Percentiles rank a stretch among this genome's conserved stretches.
Evolutionary conservation across 306 rosid genomes (phyloP).

Genomic region (Crotalaria pallida): DNA sequence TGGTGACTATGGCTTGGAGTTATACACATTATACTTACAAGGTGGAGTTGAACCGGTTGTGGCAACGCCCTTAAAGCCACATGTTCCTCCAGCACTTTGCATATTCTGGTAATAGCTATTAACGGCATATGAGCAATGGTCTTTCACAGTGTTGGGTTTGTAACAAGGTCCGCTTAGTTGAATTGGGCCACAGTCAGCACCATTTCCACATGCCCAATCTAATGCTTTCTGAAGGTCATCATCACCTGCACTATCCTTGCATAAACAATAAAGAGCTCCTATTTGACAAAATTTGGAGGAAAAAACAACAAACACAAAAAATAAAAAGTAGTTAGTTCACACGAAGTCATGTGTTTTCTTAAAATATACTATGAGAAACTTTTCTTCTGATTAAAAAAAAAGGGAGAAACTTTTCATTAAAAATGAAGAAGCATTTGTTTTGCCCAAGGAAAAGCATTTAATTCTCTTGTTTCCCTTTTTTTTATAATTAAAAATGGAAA

Average conservation of each 20-base stretch:
- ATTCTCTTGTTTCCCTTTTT: no score
- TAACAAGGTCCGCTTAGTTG: slow-evolving; percentile 66
- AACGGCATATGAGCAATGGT: slow-evolving; percentile 83
- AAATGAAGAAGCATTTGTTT: no score
- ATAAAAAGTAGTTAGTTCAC: background rate
- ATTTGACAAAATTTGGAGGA: background rate
- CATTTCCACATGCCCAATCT: slow-evolving; percentile 94
- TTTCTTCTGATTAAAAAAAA: no score
- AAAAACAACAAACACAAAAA: background rate
- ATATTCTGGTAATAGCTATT: slow-evolving; percentile 83
- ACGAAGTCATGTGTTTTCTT: slow-evolving; percentile 6
- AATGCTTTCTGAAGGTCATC: slow-evolving; percentile 62
- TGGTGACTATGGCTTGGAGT: background rate
- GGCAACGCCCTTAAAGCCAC: slow-evolving; percentile 86
- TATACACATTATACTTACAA: slow-evolving; percentile 22
- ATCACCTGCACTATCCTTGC: slow-evolving; percentile 64
- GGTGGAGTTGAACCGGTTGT: slow-evolving; percentile 47
- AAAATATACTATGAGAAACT: no score
- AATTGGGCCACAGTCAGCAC: slow-evolving; percentile 76
- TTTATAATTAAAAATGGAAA: no score
- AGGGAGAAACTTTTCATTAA: no score
- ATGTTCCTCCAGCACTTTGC: slow-evolving; percentile 52
- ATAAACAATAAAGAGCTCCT: slow-evolving; percentile 78
- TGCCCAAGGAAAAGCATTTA: no score
- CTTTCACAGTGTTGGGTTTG: slow-evolving; percentile 80